phyloP scores from a whole-genome alignment of 75 land plant species.

The Cunninghamia lanceolata region DNA sequence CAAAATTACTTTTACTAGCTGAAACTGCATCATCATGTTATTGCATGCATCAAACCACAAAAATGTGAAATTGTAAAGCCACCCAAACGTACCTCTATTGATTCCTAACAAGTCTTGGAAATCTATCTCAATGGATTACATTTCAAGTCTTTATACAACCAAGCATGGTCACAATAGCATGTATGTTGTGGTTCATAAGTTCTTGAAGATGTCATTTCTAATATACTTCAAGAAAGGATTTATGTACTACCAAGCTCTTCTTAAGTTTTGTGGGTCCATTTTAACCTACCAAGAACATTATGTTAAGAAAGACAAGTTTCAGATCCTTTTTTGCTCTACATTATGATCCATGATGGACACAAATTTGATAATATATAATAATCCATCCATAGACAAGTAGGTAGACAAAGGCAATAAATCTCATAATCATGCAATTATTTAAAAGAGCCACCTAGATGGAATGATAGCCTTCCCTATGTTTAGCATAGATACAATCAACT shows the following conservation, averaged over 20 bases:
- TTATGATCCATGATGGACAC: background rate
- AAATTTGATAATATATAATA: background rate
- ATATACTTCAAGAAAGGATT: background rate
- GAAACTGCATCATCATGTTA: background rate
- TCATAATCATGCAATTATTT: background rate
- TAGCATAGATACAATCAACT: background rate
- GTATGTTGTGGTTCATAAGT: background rate
- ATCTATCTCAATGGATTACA: background rate
- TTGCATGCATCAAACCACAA: no score
- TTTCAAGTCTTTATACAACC: background rate
- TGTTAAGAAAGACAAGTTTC: background rate
- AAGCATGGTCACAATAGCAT: background rate
- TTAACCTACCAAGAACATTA: background rate
- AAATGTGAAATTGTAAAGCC: background rate
- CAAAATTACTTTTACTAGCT: background rate
- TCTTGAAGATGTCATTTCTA: background rate
- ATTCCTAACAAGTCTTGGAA: background rate
- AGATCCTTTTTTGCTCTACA: background rate
- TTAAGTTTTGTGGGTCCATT: background rate
- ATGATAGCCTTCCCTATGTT: background rate
- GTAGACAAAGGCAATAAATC: background rate
- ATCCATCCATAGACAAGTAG: background rate
- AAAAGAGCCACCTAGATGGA: background rate
- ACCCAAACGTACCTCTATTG: background rate
- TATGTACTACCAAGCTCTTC: background rate